phyloP scores from a whole-genome alignment of 1,139 yeast species.

The Nakaseomyces delphensis region DNA sequence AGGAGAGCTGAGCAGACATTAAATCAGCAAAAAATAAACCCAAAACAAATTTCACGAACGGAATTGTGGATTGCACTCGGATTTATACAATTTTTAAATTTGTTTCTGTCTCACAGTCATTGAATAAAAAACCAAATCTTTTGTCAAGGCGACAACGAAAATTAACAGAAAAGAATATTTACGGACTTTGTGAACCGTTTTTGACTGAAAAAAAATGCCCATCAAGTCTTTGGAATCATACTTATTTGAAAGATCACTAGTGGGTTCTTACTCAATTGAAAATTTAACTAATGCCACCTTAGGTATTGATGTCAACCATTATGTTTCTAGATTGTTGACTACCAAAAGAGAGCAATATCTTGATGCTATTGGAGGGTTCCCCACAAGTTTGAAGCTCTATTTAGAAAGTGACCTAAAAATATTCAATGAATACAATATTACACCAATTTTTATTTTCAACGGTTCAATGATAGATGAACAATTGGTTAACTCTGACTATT shows the following conservation, averaged over 20 bases:
- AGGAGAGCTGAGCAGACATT: no score
- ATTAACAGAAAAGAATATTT: no score
- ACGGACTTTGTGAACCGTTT: no score
- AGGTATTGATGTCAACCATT: slow-evolving; percentile 83
- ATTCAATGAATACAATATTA: slow-evolving; percentile 53
- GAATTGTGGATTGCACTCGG: no score
- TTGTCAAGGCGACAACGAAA: no score
- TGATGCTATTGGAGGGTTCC: slow-evolving; percentile 80
- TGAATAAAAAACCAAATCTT: no score
- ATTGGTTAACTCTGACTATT: slow-evolving; percentile 22
- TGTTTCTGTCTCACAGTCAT: no score
- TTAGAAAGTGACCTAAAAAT: slow-evolving; percentile 56
- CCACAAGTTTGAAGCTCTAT: slow-evolving; percentile 50
- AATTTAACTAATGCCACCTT: slow-evolving; percentile 58
- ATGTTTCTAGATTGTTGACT: slow-evolving; percentile 53
- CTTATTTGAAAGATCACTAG: slow-evolving; percentile 60
- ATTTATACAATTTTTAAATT: no score
- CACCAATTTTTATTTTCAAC: slow-evolving; percentile 67
- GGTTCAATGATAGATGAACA: slow-evolving; percentile 39
- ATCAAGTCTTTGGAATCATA: slow-evolving; percentile 66
- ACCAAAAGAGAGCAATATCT: slow-evolving; percentile 61
- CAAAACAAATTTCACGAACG: no score
- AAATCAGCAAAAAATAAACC: no score
- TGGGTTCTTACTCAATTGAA: slow-evolving; percentile 56
- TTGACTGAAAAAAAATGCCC: slow-evolving; percentile 23